Percentiles rank a stretch among this genome's conserved stretches.
These are phyloP conservation scores for Trypanosoma lewisi DNA, from an alignment of 208 protist genomes.

Conservation along the genomic window DNA sequence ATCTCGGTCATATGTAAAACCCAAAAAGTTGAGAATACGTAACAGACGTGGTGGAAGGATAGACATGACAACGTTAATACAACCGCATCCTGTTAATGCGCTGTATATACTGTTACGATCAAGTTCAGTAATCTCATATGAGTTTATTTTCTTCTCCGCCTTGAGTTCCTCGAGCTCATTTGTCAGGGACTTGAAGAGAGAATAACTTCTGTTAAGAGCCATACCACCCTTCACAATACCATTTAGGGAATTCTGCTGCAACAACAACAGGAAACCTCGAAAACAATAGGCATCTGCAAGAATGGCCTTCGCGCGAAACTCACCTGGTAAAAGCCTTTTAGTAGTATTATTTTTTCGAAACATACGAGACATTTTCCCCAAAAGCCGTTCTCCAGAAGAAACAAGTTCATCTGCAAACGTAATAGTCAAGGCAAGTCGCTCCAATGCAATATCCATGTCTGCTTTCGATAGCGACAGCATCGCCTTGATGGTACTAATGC, in stretches of 20 bases:
- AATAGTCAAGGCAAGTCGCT: slow-evolving; percentile 30
- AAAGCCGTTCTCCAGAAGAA: slow-evolving; percentile 14
- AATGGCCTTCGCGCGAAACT: slow-evolving; percentile 58
- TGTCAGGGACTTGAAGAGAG: slow-evolving; percentile 32
- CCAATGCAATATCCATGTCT: slow-evolving; percentile 38
- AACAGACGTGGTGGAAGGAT: slow-evolving; percentile 37
- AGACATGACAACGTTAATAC: slow-evolving; percentile 45
- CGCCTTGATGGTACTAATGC: slow-evolving; percentile 44
- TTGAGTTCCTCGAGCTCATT: slow-evolving; percentile 36
- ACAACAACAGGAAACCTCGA: slow-evolving; percentile 42
- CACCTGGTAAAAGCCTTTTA: slow-evolving; percentile 31
- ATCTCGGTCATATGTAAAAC: slow-evolving; percentile 44
- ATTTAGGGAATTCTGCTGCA: slow-evolving; percentile 37
- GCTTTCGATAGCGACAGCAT: slow-evolving; percentile 53
- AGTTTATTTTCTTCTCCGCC: slow-evolving; percentile 20
- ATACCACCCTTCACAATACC: slow-evolving; percentile 47
- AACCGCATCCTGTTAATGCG: slow-evolving; percentile 46
- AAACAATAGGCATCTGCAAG: slow-evolving; percentile 45
- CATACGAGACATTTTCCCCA: slow-evolving; percentile 25
- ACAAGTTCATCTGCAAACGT: slow-evolving; percentile 41
- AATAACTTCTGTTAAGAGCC: slow-evolving; percentile 44
- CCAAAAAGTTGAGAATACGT: slow-evolving; percentile 45
- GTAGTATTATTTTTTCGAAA: slow-evolving; percentile 26
- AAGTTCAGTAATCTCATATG: slow-evolving; percentile 34
- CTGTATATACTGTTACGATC: slow-evolving; percentile 61